Evolutionary conservation across 1,284 basidiomycete genomes (phyloP).

Genomic region (Chalciporus sp.): DNA sequence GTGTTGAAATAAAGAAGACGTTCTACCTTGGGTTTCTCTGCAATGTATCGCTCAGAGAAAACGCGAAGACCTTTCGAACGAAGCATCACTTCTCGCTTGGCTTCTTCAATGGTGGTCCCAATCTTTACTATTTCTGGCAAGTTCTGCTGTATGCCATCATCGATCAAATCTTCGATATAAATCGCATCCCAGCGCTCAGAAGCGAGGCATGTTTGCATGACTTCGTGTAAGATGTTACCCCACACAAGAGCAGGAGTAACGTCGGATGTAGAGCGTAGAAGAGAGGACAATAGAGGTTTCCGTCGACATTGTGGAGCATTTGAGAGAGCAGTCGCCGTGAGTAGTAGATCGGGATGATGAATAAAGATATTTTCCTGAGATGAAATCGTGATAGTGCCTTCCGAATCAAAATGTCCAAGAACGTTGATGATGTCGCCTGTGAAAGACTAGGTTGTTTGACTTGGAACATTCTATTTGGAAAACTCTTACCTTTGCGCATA

Average conservation of each 20-base stretch:
- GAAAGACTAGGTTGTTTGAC: neutral
- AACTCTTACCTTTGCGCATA: slow-evolving; percentile 49
- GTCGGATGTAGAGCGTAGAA: slow-evolving; percentile 60
- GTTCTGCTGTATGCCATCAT: slow-evolving; percentile 52
- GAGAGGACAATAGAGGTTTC: slow-evolving; percentile 73
- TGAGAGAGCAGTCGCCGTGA: slow-evolving; percentile 87
- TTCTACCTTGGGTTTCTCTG: slow-evolving; percentile 58
- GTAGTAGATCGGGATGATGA: slow-evolving; percentile 85
- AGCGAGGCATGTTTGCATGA: slow-evolving; percentile 78
- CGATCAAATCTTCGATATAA: slow-evolving; percentile 59
- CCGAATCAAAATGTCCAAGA: slow-evolving; percentile 57
- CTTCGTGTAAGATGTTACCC: slow-evolving; percentile 89
- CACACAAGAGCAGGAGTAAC: slow-evolving; percentile 74
- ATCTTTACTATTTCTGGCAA: slow-evolving; percentile 66
- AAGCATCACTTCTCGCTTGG: slow-evolving; percentile 60
- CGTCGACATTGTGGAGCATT: slow-evolving; percentile 81
- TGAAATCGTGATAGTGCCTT: slow-evolving; percentile 57
- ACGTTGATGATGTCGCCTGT: slow-evolving; percentile 80
- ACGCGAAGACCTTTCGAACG: slow-evolving; percentile 64
- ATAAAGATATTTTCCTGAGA: slow-evolving; percentile 69
- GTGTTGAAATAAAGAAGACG: neutral
- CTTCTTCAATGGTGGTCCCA: slow-evolving; percentile 61
- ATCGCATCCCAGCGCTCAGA: slow-evolving; percentile 60
- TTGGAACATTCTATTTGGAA: neutral
- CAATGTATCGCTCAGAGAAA: slow-evolving; percentile 69